phyloP scores from a whole-genome alignment of 2,329 filamentous ascomycete species.

The Cladophialophora psammophila region DNA sequence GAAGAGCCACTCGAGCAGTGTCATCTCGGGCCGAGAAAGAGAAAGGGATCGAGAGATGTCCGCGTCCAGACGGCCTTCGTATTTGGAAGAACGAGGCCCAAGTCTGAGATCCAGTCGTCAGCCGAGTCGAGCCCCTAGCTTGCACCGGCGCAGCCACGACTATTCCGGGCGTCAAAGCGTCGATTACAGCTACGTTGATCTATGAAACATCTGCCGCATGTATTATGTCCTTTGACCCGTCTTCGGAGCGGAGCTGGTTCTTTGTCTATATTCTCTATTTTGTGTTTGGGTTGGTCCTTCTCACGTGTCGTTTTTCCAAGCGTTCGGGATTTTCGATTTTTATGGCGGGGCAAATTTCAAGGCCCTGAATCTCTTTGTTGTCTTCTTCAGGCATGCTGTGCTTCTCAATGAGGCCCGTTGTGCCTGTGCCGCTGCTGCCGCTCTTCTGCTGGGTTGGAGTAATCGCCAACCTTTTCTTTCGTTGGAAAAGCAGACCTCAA shows the following conservation, averaged over 20 bases:
- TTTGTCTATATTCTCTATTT: constrained; percentile 1
- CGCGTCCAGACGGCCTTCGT: constrained; percentile 29
- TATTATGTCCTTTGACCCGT: constrained; percentile 8
- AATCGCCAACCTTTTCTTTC: constrained; percentile 10
- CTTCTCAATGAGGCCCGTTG: background rate
- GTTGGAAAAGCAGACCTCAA: constrained; percentile 23
- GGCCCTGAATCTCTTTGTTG: constrained; percentile 4
- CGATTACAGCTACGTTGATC: constrained; percentile 22
- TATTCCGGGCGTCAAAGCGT: constrained; percentile 31
- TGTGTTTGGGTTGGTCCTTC: constrained; percentile 17
- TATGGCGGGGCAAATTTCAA: background rate
- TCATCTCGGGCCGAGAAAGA: constrained; percentile 21
- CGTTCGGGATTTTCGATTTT: background rate
- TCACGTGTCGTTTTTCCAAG: constrained; percentile 26
- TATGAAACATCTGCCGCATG: constrained; percentile 17
- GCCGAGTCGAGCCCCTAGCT: constrained; percentile 33
- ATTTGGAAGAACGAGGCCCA: constrained; percentile 29
- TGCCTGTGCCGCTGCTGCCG: constrained; percentile 19
- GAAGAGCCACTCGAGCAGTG: constrained; percentile 32
- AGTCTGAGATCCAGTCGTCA: constrained; percentile 31
- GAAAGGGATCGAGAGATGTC: constrained; percentile 20
- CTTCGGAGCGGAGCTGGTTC: constrained; percentile 9
- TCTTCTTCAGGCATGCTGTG: constrained; percentile 15
- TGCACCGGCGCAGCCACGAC: constrained; percentile 21
- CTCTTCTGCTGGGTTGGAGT: constrained; percentile 16